These are phyloP conservation scores for Arxiozyma heterogenica DNA, from an alignment of 1,139 yeast species.

Conservation along the genomic window DNA sequence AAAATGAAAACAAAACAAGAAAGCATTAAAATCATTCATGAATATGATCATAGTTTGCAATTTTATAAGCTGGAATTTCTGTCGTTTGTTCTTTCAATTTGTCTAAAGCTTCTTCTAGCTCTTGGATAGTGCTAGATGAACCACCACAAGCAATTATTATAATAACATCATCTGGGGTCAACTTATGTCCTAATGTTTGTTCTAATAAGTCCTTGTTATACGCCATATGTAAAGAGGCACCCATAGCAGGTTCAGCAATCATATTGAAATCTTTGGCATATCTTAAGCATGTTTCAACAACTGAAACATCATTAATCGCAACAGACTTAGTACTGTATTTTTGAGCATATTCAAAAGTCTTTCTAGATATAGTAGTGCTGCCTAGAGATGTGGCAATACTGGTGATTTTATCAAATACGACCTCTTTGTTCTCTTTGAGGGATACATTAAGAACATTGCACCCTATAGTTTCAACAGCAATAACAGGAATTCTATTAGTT, in stretches of 20 bases:
- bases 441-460: constrained; percentile 48
- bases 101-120: constrained; percentile 57
- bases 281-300: constrained; percentile 42
- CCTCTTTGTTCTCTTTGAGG: constrained; percentile 36
- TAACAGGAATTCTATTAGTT: constrained; percentile 35
- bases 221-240: constrained; percentile 51
- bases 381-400: constrained; percentile 56
- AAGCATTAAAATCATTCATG: too few relatives aligned
- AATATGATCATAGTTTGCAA: background rate
- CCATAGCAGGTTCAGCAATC: constrained; percentile 67
- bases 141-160: constrained; percentile 62
- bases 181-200: constrained; percentile 27
- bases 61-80: background rate
- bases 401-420: constrained; percentile 37
- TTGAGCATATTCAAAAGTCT: constrained; percentile 37
- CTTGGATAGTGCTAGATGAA: constrained; percentile 35
- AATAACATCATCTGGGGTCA: constrained; percentile 41
- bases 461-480: constrained; percentile 53
- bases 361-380: constrained; percentile 42
- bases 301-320: constrained; percentile 46
- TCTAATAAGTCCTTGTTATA: constrained; percentile 35
- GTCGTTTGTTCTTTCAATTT: constrained; percentile 36
- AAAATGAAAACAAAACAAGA: too few relatives aligned
- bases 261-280: constrained; percentile 42
- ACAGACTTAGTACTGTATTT: constrained; percentile 36